Percentiles rank a stretch among this genome's conserved stretches.
These are phyloP conservation scores for Funneliformis caledonium DNA, from an alignment of 371 early-diverging fungal genomes.

Conservation along the genomic window DNA sequence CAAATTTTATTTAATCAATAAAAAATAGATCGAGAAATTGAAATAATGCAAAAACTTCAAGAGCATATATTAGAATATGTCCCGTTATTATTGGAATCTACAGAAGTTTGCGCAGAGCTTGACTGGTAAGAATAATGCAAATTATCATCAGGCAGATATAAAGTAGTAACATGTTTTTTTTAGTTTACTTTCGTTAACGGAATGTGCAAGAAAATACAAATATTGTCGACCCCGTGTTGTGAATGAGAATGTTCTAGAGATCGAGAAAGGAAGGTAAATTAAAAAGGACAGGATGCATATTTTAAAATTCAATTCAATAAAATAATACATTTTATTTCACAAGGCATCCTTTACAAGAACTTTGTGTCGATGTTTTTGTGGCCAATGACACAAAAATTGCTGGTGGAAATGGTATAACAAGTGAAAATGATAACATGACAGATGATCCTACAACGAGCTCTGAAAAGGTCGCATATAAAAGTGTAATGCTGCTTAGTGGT, in stretches of 20 bases:
- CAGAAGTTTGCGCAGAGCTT: slow-evolving; percentile 62
- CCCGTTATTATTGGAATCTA: slow-evolving; percentile 47
- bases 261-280: slow-evolving; percentile 66
- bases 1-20: neutral
- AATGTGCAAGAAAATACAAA: slow-evolving; percentile 59
- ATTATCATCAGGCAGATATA: neutral
- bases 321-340: neutral
- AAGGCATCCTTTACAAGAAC: slow-evolving; percentile 79
- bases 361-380: slow-evolving; percentile 66
- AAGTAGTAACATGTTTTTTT: neutral
- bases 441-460: neutral
- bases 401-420: slow-evolving; percentile 42
- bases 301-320: neutral
- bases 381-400: slow-evolving; percentile 64
- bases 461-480: slow-evolving; percentile 39
- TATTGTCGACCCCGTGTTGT: slow-evolving; percentile 67
- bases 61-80: slow-evolving; percentile 55
- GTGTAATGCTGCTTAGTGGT: slow-evolving; percentile 70
- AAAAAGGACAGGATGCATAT: neutral
- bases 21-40: slow-evolving; percentile 69
- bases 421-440: neutral
- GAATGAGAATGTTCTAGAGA: slow-evolving; percentile 54
- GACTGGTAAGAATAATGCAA: slow-evolving; percentile 64
- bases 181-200: slow-evolving; percentile 67
- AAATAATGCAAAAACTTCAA: slow-evolving; percentile 68